Evolutionary conservation across 2,329 filamentous ascomycete species (phyloP).

Genomic region (Cladosporium cucumerinum): DNA sequence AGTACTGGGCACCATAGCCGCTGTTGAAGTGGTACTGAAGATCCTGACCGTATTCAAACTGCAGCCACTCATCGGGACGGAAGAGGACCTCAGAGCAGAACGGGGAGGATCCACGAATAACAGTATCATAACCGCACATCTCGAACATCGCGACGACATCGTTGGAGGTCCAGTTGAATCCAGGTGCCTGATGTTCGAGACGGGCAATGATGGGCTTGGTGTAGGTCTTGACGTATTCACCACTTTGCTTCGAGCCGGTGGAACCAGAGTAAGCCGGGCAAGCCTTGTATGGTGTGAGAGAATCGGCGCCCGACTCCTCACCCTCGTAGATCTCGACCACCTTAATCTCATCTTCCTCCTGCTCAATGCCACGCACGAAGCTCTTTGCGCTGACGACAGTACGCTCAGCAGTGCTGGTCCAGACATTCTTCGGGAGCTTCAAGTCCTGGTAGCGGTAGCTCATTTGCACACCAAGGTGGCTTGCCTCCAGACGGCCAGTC

Average conservation of each 20-base stretch:
- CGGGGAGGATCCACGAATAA: constrained; percentile 61
- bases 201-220: constrained; percentile 59
- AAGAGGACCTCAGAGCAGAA: constrained; percentile 61
- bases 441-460: constrained; percentile 57
- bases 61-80: constrained; percentile 57
- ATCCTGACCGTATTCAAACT: constrained; percentile 67
- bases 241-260: constrained; percentile 52
- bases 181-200: constrained; percentile 50
- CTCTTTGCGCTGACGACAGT: constrained; percentile 58
- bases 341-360: constrained; percentile 52
- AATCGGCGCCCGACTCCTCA: constrained; percentile 56
- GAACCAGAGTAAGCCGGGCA: constrained; percentile 62
- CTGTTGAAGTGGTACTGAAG: constrained; percentile 67
- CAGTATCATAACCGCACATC: constrained; percentile 68
- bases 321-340: constrained; percentile 57
- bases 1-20: constrained; percentile 59
- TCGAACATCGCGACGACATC: constrained; percentile 67
- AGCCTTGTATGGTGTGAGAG: constrained; percentile 61
- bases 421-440: constrained; percentile 53
- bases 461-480: constrained; percentile 57
- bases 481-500: constrained; percentile 59
- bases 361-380: constrained; percentile 56
- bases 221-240: constrained; percentile 48
- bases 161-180: constrained; percentile 61
- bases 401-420: constrained; percentile 62